Evolutionary conservation across 2,329 filamentous ascomycete genomes (phyloP).

Genomic region (Arthroderma sp.): DNA sequence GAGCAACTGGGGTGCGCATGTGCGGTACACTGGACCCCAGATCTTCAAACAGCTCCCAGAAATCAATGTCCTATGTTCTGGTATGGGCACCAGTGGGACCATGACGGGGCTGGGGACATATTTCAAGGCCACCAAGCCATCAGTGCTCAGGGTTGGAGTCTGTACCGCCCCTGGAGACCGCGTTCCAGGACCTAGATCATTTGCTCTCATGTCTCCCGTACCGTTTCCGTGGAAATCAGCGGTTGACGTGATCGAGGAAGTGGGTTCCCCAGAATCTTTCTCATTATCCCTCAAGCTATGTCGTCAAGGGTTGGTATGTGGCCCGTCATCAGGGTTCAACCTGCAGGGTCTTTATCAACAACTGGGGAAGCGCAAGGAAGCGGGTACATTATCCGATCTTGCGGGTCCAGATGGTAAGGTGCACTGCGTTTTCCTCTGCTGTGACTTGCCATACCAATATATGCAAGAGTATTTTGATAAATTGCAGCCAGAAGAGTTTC

Average conservation of each 20-base stretch:
- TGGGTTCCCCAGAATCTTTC: conserved; percentile 45
- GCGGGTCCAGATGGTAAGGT: conserved; percentile 36
- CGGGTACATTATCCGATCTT: conserved; percentile 35
- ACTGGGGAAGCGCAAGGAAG: conserved; percentile 38
- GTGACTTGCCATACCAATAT: conserved; percentile 53
- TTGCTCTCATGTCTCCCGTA: conserved; percentile 38
- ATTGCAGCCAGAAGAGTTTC: conserved; percentile 39
- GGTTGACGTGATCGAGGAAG: conserved; percentile 46
- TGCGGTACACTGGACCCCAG: conserved; percentile 49
- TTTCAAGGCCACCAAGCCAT: conserved; percentile 38
- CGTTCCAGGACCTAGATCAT: conserved; percentile 47
- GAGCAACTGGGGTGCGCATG: conserved; percentile 42
- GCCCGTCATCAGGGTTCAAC: conserved; percentile 51
- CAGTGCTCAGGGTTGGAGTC: conserved; percentile 31
- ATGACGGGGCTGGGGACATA: conserved; percentile 42
- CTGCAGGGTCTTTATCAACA: conserved; percentile 42
- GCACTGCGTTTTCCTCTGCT: conserved; percentile 49
- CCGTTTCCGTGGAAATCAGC: conserved; percentile 48
- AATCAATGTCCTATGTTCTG: conserved; percentile 45
- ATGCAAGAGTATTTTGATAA: conserved; percentile 50
- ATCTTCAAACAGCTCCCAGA: conserved; percentile 45
- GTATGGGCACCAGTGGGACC: conserved; percentile 45
- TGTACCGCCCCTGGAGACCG: conserved; percentile 47
- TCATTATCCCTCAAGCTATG: conserved; percentile 43
- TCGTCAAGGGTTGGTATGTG: conserved; percentile 47